Percentiles rank a stretch among this genome's conserved stretches.
These are phyloP conservation scores for Neofusicoccum ribis DNA, from an alignment of 2,329 filamentous ascomycete genomes.

Conservation along the genomic window DNA sequence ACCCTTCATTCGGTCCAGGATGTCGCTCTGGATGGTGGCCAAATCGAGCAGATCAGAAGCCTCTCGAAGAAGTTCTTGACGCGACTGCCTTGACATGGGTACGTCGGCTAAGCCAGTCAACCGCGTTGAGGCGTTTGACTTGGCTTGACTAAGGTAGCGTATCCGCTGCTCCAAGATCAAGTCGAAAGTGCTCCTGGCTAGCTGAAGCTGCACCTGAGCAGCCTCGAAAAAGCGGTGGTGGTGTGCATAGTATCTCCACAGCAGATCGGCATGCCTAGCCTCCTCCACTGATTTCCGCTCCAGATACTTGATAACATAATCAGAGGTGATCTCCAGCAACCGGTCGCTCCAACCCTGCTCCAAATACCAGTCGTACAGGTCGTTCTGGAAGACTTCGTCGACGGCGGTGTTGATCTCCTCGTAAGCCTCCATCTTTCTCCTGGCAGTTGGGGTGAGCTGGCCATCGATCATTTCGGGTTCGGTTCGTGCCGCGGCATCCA, in stretches of 20 bases:
- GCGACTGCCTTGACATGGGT: constrained; percentile 62
- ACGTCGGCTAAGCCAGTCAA: constrained; percentile 67
- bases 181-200: constrained; percentile 79
- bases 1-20: constrained; percentile 73
- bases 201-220: constrained; percentile 78
- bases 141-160: constrained; percentile 84
- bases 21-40: constrained; percentile 91
- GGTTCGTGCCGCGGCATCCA: constrained; percentile 69
- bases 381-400: constrained; percentile 93
- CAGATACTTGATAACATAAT: constrained; percentile 84
- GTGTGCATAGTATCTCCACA: constrained; percentile 91
- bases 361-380: constrained; percentile 98
- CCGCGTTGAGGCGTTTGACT: constrained; percentile 85
- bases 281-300: constrained; percentile 72
- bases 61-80: constrained; percentile 82
- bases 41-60: constrained; percentile 86
- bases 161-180: constrained; percentile 84
- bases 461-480: constrained; percentile 78
- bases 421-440: constrained; percentile 84
- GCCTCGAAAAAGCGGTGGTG: constrained; percentile 82
- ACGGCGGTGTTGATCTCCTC: constrained; percentile 82
- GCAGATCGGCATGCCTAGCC: constrained; percentile 78
- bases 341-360: constrained; percentile 80
- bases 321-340: constrained; percentile 79
- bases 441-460: constrained; percentile 71